These are phyloP conservation scores for Xylaria venustula DNA, from an alignment of 495 filamentous ascomycete species.

Conservation along the genomic window DNA sequence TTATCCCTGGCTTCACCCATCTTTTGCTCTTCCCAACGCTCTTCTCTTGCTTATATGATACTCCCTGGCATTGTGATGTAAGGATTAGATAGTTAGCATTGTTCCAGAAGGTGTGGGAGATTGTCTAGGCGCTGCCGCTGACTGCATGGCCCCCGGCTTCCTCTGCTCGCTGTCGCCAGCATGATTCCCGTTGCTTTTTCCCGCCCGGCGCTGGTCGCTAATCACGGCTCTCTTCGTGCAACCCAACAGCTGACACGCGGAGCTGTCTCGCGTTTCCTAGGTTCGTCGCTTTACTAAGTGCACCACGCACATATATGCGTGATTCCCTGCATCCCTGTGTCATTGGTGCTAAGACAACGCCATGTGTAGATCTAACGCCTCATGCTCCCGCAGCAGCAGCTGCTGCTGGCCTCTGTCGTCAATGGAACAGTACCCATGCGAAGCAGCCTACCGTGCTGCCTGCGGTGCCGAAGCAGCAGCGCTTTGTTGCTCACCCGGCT, in stretches of 20 bases:
- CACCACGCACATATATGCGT: conserved; percentile 6
- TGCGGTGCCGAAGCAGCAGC: conserved; percentile 20
- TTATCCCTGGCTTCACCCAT: background rate
- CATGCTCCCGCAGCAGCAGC: conserved; percentile 9
- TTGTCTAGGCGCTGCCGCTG: conserved; percentile 8
- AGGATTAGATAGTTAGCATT: background rate
- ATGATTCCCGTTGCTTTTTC: conserved; percentile 30
- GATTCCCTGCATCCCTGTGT: conserved; percentile 2
- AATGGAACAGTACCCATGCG: conserved; percentile 28
- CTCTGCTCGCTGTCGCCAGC: conserved; percentile 9
- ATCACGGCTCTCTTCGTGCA: conserved; percentile 24
- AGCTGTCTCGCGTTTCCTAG: conserved; percentile 25
- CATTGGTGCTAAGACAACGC: conserved; percentile 26
- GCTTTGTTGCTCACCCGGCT: conserved; percentile 13
- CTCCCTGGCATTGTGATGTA: conserved; percentile 1
- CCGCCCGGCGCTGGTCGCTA: conserved; percentile 31
- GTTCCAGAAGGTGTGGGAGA: conserved; percentile 13
- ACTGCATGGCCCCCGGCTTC: conserved; percentile 13
- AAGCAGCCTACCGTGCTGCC: conserved; percentile 27
- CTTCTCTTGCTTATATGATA: background rate
- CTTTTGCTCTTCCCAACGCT: background rate
- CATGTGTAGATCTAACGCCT: conserved; percentile 22
- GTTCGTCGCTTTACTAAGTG: conserved; percentile 21
- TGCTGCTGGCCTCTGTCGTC: conserved; percentile 8
- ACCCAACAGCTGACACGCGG: conserved; percentile 24